Conservation (phyloP, 225 moss, liverwort and hornwort genomes). For the Physcomitrellopsis africana region DNA sequence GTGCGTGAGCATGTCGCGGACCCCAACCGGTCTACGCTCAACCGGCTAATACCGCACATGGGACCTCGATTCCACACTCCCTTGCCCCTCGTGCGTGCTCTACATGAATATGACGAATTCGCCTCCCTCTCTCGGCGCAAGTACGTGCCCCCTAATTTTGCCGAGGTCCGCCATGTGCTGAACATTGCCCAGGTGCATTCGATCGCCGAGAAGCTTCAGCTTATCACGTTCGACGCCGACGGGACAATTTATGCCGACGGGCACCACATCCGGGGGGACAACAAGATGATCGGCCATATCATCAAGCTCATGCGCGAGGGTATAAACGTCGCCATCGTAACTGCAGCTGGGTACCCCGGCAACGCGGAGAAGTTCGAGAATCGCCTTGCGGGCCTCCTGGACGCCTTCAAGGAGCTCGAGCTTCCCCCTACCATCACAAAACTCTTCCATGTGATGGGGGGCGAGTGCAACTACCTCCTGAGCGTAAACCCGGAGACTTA, state of each 20-base stretch:
- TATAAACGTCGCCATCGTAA: constrained; percentile 85
- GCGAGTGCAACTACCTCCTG: constrained; percentile 79
- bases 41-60: constrained; percentile 72
- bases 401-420: constrained; percentile 75
- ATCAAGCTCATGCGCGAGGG: constrained; percentile 86
- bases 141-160: constrained; percentile 92
- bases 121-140: constrained; percentile 80
- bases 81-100: constrained; percentile 80
- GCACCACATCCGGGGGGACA: constrained; percentile 86
- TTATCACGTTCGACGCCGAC: constrained; percentile 90
- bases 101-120: constrained; percentile 88
- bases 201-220: constrained; percentile 75
- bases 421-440: constrained; percentile 54
- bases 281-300: constrained; percentile 89
- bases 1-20: constrained; percentile 84
- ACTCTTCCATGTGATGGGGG: constrained; percentile 83
- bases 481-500: constrained; percentile 63
- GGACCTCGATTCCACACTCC: constrained; percentile 82
- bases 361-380: constrained; percentile 70
- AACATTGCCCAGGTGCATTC: constrained; percentile 96
- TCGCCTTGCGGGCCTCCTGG: constrained; percentile 70
- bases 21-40: constrained; percentile 70
- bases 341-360: constrained; percentile 89
- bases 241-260: constrained; percentile 92
- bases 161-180: constrained; percentile 88